Base-by-base conservation (phyloP, 371 early-diverging fungal species). In the Mycotypha africana region DNA sequence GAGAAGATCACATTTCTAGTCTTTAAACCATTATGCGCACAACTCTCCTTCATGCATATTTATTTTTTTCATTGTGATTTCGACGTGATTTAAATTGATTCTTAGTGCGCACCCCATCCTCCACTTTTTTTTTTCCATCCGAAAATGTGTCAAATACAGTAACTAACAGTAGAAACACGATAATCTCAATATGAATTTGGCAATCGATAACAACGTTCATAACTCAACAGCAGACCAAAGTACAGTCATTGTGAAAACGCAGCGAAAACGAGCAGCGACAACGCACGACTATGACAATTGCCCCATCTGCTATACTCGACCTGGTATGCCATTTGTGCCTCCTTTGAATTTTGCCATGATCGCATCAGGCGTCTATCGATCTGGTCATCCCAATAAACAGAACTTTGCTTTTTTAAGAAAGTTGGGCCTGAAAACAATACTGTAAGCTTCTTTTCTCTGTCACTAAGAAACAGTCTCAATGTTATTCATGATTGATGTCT, bases 331-430 rank as follows among this genome's bases (percentile, higher is more conserved):
- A 4, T 62, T 91, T 6, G 92, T 91, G 0, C 92, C 92, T 14
- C 92, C 92, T 10, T 70, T 92, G n/a, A 91, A 92, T 65, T 91
- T 92, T 67, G 88, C 89, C 36, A 83, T 91, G 81, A 85, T 92
- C 3, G 82, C 82, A 0, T 85, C 89, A 10, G 91, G 92, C 14
- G 81, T 92, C 21, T 92, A 92, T 67, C 75, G 92, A 4, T 87
- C 89, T 4, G 92, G 92, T 14, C 88, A 91, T 57, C 92, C 92
- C 8, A 91, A 89, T 60, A 69, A 70, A 25, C 82, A 82, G 48
- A 90, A 89, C 62, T 86, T 85, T 53, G 80, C 85, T 2, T 92
- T 92, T 50, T 62, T 92, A 49, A 58, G 84, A 32, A 86, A 86
- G 49, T 72, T 91, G 6, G 72, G 84, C 0, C 65, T 92, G 14